Base-by-base conservation (phyloP, 176 grass and related monocot species). In the Lolium perenne region DNA sequence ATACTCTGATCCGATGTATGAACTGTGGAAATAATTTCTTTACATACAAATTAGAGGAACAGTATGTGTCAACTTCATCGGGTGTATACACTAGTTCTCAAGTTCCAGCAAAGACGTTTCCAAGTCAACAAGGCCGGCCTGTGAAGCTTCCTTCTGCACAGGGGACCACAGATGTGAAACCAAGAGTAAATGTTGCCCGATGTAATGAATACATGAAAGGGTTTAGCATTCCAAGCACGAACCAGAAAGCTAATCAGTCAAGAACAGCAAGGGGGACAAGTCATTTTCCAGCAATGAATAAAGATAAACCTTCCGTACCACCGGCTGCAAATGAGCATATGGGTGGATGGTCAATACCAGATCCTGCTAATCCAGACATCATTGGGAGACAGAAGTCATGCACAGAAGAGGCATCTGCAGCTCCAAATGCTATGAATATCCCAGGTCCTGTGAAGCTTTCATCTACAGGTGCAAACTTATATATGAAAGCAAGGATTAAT, bases 1-100 rank as follows among this genome's bases (percentile, higher is more conserved):
- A 91, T 57, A 86, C 49, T 55, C 54, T 62, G n/a, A 74, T 91
- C 74, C 32, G 64, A 25, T 98, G 96, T 81, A 16, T 86, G 79
- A 81, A 76, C 57, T 98, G 97, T 73, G 29, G 38, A 53, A 88
- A 23, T 23, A 69, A 82, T 82, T 98, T 95, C 82, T 79, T 88
- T 53, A 92, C 93, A 58, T 95, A 76, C 67, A 83, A 71, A 40
- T 66, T 90, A 50, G 63, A 89, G 23, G 86, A 86, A 80, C 70
- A 79, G 15, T 45, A 60, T 72, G 16, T 63, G 45, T 60, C 88
- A 17, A 63, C 89, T 81, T 71, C 67, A 63, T 79, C 88, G 12
- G 56, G 55, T 82, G 82, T 89, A 56, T 20, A 80, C n/a, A 69
- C 59, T 80, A 83, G 21, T 83, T 78, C 90, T 85, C 72, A 78